Evolutionary conservation across 2,329 filamentous ascomycete species (phyloP).

Genomic region (Neofusicoccum laricinum): DNA sequence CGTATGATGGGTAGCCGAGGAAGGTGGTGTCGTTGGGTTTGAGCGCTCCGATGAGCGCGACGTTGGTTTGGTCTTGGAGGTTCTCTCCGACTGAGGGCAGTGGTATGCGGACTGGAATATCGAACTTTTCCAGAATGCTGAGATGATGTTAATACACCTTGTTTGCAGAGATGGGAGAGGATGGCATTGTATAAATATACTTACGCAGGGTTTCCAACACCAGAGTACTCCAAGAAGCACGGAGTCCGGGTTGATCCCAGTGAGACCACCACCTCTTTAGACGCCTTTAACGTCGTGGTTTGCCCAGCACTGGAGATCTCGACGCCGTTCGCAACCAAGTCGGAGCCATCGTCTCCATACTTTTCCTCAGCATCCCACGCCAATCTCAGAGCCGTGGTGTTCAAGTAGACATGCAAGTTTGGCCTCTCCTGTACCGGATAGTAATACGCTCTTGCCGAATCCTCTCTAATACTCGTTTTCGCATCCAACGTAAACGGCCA

Average conservation of each 20-base stretch:
- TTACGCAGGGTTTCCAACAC: constrained; percentile 20
- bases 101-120: constrained; percentile 20
- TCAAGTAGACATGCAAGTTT: constrained; percentile 46
- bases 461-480: constrained; percentile 34
- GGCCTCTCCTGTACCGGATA: constrained; percentile 35
- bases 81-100: constrained; percentile 32
- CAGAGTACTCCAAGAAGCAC: constrained; percentile 20
- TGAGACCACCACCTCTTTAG: constrained; percentile 26
- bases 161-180: background rate
- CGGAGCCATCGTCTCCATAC: background rate
- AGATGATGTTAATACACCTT: background rate
- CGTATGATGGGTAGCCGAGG: constrained; percentile 37
- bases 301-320: constrained; percentile 19
- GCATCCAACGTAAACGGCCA: constrained; percentile 36
- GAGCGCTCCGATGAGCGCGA: constrained; percentile 21
- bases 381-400: constrained; percentile 42
- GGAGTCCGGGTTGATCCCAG: constrained; percentile 20
- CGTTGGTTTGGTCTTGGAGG: constrained; percentile 34
- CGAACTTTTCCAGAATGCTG: constrained; percentile 21
- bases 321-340: constrained; percentile 23
- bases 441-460: constrained; percentile 46
- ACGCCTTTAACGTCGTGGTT: constrained; percentile 26
- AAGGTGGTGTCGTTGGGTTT: constrained; percentile 29
- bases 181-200: background rate
- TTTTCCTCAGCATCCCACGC: constrained; percentile 28